A percentile compares a stretch with the other conserved stretches of the same genome.
These are phyloP conservation scores for Coniochaeta hoffmannii DNA, from an alignment of 2,329 filamentous ascomycete species.

Conservation along the genomic window DNA sequence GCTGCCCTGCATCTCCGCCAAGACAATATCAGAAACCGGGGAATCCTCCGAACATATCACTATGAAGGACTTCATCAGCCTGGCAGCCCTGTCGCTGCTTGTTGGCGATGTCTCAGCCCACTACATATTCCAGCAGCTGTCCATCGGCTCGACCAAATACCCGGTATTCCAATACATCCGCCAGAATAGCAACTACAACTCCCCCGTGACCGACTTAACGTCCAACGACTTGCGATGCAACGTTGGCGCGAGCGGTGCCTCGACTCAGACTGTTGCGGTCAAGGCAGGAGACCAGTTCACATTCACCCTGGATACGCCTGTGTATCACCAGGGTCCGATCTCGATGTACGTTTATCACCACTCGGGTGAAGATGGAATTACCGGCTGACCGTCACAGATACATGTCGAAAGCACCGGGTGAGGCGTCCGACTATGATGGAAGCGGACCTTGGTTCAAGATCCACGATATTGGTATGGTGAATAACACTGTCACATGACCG, in stretches of 20 bases:
- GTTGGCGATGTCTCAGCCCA: conserved; percentile 26
- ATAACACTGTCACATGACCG: neutral
- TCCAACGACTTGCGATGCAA: conserved; percentile 33
- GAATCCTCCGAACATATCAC: neutral
- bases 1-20: neutral
- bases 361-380: neutral
- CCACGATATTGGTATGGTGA: conserved; percentile 22
- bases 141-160: conserved; percentile 23
- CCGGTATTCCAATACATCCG: conserved; percentile 31
- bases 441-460: conserved; percentile 36
- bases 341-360: conserved; percentile 20
- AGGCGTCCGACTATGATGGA: conserved; percentile 27
- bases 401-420: conserved; percentile 31
- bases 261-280: conserved; percentile 26
- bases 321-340: conserved; percentile 34
- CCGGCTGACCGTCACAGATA: conserved; percentile 17
- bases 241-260: conserved; percentile 23
- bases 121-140: conserved; percentile 34
- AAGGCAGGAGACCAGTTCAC: conserved; percentile 31
- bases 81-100: conserved; percentile 23
- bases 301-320: conserved; percentile 30
- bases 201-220: conserved; percentile 32
- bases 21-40: neutral
- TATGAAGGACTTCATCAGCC: conserved; percentile 25
- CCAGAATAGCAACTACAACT: conserved; percentile 40